Percentiles rank a stretch among this genome's conserved stretches.
phyloP scores from a whole-genome alignment of 441 rosid species.

The Brassica balearica region DNA sequence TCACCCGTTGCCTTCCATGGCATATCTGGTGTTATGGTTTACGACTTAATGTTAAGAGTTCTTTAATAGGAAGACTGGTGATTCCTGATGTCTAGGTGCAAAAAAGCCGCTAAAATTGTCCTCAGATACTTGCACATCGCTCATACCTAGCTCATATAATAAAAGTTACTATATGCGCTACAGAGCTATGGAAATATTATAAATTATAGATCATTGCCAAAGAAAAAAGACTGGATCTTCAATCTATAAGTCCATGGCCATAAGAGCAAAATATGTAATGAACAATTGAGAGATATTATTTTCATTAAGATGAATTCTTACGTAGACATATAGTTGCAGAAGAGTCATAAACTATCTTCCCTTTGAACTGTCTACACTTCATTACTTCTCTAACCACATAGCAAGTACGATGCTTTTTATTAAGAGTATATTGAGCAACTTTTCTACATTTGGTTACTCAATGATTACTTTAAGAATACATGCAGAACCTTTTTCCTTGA shows the following conservation, averaged over 20 bases:
- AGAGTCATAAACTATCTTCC: neutral
- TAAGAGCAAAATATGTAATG: too few species aligned
- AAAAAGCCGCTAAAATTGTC: too few species aligned
- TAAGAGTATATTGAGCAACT: neutral
- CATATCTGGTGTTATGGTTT: neutral
- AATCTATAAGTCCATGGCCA: too few species aligned
- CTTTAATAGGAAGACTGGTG: too few species aligned
- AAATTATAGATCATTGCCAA: too few species aligned
- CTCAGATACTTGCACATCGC: too few species aligned
- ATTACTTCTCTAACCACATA: neutral
- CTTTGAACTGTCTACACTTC: neutral
- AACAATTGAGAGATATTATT: neutral
- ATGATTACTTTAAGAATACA: neutral
- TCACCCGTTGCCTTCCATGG: neutral
- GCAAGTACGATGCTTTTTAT: neutral
- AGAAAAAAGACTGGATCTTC: too few species aligned
- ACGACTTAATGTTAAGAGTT: too few species aligned
- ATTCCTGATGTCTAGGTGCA: too few species aligned
- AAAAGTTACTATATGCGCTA: too few species aligned
- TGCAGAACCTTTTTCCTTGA: neutral
- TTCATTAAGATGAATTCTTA: neutral
- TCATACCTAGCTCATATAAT: too few species aligned
- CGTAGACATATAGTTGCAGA: neutral
- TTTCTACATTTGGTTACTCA: neutral
- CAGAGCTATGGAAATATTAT: too few species aligned